Evolutionary conservation across 2,329 filamentous ascomycete species (phyloP).

Genomic region (Colletotrichum melonis): DNA sequence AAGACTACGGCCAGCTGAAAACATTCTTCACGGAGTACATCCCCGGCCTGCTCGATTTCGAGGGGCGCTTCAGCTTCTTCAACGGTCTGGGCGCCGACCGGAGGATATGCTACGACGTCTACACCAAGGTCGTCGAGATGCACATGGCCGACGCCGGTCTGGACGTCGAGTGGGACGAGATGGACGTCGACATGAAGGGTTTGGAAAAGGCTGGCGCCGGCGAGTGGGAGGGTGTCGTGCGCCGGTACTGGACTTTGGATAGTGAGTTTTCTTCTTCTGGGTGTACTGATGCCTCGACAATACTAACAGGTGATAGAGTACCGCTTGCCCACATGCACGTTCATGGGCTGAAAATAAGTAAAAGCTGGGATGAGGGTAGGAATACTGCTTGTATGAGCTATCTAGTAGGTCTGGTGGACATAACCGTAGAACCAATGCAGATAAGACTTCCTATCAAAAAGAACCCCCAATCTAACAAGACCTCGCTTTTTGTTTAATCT

Average conservation of each 20-base stretch:
- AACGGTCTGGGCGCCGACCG: slow-evolving; percentile 93
- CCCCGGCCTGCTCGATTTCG: slow-evolving; percentile 78
- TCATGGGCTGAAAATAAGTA: slow-evolving; percentile 66
- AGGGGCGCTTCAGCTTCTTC: slow-evolving; percentile 86
- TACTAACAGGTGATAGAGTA: slow-evolving; percentile 64
- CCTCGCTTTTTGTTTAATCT: slow-evolving; percentile 20
- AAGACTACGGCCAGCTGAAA: slow-evolving; percentile 87
- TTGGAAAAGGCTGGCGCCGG: slow-evolving; percentile 75
- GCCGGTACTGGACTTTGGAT: slow-evolving; percentile 90
- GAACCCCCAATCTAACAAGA: slow-evolving; percentile 37
- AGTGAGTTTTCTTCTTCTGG: slow-evolving; percentile 55
- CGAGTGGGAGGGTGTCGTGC: slow-evolving; percentile 89
- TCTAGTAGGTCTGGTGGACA: slow-evolving; percentile 22
- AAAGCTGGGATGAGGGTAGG: not conserved
- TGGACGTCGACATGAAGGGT: slow-evolving; percentile 75
- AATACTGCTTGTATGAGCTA: slow-evolving; percentile 20
- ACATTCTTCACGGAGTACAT: slow-evolving; percentile 91
- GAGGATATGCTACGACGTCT: slow-evolving; percentile 95
- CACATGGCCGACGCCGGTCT: slow-evolving; percentile 90
- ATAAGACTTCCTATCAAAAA: slow-evolving; percentile 38
- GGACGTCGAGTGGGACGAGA: slow-evolving; percentile 87
- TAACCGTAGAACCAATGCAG: slow-evolving; percentile 13
- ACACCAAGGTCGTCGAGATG: slow-evolving; percentile 91
- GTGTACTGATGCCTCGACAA: not conserved
- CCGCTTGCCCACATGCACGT: slow-evolving; percentile 78